Conservation (phyloP, 1,284 basidiomycete genomes). For the Jaminaea rosea region DNA sequence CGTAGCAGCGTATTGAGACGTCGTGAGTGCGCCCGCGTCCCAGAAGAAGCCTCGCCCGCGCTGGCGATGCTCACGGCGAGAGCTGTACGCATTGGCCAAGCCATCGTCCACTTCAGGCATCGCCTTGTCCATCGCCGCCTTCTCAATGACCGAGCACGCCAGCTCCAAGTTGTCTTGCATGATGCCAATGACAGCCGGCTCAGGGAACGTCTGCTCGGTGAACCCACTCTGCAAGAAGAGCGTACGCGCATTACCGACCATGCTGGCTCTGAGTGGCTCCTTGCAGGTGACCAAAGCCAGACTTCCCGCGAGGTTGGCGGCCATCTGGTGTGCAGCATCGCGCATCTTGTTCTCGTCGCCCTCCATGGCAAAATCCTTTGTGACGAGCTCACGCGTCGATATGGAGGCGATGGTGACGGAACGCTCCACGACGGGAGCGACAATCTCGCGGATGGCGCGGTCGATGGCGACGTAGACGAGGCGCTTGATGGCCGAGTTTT, state of each 20-base stretch:
- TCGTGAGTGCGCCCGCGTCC: constrained; percentile 33
- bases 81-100: constrained; percentile 65
- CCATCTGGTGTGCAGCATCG: constrained; percentile 89
- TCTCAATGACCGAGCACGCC: constrained; percentile 89
- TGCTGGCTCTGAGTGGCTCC: constrained; percentile 86
- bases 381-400: constrained; percentile 87
- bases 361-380: constrained; percentile 95
- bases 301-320: constrained; percentile 90
- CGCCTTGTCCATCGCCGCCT: constrained; percentile 94
- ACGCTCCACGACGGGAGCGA: constrained; percentile 91
- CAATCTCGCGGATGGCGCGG: constrained; percentile 92
- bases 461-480: constrained; percentile 86
- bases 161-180: constrained; percentile 89
- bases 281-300: constrained; percentile 97
- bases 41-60: constrained; percentile 50
- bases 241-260: constrained; percentile 77
- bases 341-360: constrained; percentile 81
- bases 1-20: constrained; percentile 63
- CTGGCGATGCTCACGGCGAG: constrained; percentile 78
- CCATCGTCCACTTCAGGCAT: constrained; percentile 89
- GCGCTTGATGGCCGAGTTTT: constrained; percentile 79
- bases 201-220: constrained; percentile 50
- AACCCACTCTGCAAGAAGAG: constrained; percentile 56
- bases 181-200: constrained; percentile 62
- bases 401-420: constrained; percentile 99